A percentile compares a stretch with the other conserved stretches of the same genome.
These are phyloP conservation scores for Termitomyces sp. DNA, from an alignment of 768 basidiomycete genomes.

Conservation along the genomic window DNA sequence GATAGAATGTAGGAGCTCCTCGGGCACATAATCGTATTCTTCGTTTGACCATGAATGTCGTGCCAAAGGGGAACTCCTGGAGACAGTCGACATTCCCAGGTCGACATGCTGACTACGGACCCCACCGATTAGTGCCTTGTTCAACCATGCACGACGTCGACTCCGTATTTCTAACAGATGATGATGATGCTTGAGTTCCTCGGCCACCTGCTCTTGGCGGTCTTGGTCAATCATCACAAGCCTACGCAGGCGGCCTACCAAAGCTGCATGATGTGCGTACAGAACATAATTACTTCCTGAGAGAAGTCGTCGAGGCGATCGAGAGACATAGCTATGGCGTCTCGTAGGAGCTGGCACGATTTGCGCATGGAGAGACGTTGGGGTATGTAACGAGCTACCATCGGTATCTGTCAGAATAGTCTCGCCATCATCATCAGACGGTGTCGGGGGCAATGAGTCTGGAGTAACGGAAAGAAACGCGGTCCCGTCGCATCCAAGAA, in stretches of 20 bases:
- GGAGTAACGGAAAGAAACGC: conserved; percentile 26
- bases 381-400: conserved; percentile 44
- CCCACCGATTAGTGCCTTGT: conserved; percentile 31
- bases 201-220: conserved; percentile 32
- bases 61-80: conserved; percentile 45
- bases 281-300: conserved; percentile 25
- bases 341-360: conserved; percentile 17
- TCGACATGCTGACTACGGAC: conserved; percentile 16
- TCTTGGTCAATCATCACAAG: conserved; percentile 36
- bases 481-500: conserved; percentile 13
- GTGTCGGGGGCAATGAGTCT: conserved; percentile 24
- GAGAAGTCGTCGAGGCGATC: conserved; percentile 23
- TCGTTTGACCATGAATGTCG: conserved; percentile 30
- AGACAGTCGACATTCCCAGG: conserved; percentile 44
- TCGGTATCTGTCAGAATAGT: conserved; percentile 35
- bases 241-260: conserved; percentile 31
- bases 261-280: conserved; percentile 25
- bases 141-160: conserved; percentile 63
- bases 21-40: conserved; percentile 22
- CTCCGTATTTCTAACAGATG: conserved; percentile 51
- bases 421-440: conserved; percentile 36
- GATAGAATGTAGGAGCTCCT: not conserved
- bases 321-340: conserved; percentile 16
- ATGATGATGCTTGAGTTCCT: conserved; percentile 33
- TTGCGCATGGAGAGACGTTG: conserved; percentile 26